Base-by-base conservation (phyloP, 495 filamentous ascomycete species). In the Aspergillus cavernicola region DNA sequence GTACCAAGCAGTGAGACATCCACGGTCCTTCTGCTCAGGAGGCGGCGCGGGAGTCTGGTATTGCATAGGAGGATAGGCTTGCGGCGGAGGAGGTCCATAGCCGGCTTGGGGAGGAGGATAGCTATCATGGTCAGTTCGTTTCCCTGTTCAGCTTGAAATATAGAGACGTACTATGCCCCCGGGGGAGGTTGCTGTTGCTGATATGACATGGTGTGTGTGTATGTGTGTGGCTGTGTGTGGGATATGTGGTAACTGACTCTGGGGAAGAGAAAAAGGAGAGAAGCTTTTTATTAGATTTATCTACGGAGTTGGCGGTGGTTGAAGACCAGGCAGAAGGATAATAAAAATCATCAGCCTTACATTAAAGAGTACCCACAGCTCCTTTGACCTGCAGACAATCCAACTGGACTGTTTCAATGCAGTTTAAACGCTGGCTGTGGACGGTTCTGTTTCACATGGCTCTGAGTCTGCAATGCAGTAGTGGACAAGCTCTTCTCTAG, bases 51-150 rank as follows among this genome's bases (percentile, higher is more conserved):
- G 46, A 15, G 40, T 29, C 44, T 58, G 53, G 28, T 61, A 59
- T 42, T 59, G 58, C 62, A 64, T 61, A 12, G 57, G 61, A 31
- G 61, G 61, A 19, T 64, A 64, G 11, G 33, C 42, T 22, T 54
- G 52, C 3, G 52, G 52, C n/a, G 50, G 50, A 26, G 50, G 39
- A 43, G 49, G 50, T 1, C 45, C 45, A 15, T 49, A 49, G 5
- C 33, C 32, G 2, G 32, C 11, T 18, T 49, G 45, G 19, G 31
- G 45, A 38, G 45, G 45, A 16, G 50, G 50, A 15, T 52, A 52
- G 39, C 50, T 52, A 36, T n/a, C 18, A 5, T 13, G 24, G n/a
- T 53, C 16, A 46, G 38, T 45, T 22, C 6, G 10, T 9, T 13
- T 44, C n/a, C n/a, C n/a, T n/a, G n/a, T n/a, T n/a, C n/a, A n/a